phyloP scores from a whole-genome alignment of 331 rosid genomes.

The Malus hybrid region DNA sequence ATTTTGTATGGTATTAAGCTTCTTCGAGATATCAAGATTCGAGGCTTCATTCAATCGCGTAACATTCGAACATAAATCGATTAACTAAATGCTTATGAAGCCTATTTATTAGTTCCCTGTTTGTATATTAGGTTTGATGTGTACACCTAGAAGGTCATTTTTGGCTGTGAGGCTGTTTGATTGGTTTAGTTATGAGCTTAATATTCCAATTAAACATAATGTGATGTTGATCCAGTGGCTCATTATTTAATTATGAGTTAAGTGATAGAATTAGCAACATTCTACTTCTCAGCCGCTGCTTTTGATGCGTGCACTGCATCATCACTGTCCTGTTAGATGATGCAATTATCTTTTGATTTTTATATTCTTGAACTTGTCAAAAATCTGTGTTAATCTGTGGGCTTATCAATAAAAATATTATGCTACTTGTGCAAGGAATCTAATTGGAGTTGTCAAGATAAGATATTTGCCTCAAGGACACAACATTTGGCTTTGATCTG shows the following conservation, averaged over 20 bases:
- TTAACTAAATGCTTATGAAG: neutral
- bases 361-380: slow-evolving; percentile 3
- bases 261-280: neutral
- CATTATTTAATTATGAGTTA: neutral
- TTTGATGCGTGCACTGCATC: neutral
- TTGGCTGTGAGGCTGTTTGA: neutral
- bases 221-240: neutral
- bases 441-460: slow-evolving; percentile 31
- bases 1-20: neutral
- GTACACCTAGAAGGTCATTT: neutral
- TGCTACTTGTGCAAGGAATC: slow-evolving; percentile 22
- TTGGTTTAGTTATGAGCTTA: neutral
- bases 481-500: too few relatives aligned
- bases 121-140: neutral
- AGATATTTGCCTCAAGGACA: slow-evolving; percentile 11
- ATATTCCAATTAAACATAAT: neutral
- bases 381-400: slow-evolving; percentile 21
- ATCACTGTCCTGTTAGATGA: neutral
- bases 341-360: neutral
- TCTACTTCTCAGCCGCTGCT: neutral
- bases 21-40: neutral
- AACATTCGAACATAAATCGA: neutral
- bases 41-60: neutral
- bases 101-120: neutral
- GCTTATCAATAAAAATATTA: neutral